Base-by-base conservation (phyloP, 2,329 filamentous ascomycete genomes). In the Pseudonectria buxi region DNA sequence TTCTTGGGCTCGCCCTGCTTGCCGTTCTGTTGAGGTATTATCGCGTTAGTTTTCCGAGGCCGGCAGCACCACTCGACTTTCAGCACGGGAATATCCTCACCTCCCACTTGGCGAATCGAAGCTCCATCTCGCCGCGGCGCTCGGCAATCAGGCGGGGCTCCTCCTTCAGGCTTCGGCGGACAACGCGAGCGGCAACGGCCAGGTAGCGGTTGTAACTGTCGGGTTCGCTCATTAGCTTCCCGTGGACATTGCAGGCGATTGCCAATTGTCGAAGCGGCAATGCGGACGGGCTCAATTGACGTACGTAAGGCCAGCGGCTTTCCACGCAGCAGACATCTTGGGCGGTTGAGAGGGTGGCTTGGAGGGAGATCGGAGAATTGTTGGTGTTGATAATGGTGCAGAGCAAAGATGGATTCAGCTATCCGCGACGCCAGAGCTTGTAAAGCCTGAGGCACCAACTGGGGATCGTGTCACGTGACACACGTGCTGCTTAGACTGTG, bases 191-290 rank as follows among this genome's bases (percentile, higher is more conserved):
- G 60, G 92, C 88, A 71, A 98, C 79, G 62, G 89, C 81, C 64
- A 98, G 82, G 82, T 95, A 96, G 74, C 89, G 92, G 83, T 98
- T 98, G 86, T 98, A 98, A 73, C 92, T 98, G 65, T 62, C 45
- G 32, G 35, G 37, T 46, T 24, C 38, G 36, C 41, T 40, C 34
- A 57, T 66, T 59, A 66, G 66, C 53, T 53, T 50, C 41, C 47
- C 35, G 31, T 33, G 16, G 14, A 30, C 29, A 25, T 26, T 33
- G 29, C 26, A 28, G 18, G 13, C 24, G 14, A 35, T 15, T 35
- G 28, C 40, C 44, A 47, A 43, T 45, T 26, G 35, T 41, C 35
- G 39, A 32, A 28, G 41, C 30, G 41, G 33, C 9, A 35, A 24
- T 34, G 29, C 29, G 33, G 24, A 32, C 9, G 40, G 41, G 33